phyloP scores from a whole-genome alignment of 768 basidiomycete species.

The Auriscalpium vulgare region DNA sequence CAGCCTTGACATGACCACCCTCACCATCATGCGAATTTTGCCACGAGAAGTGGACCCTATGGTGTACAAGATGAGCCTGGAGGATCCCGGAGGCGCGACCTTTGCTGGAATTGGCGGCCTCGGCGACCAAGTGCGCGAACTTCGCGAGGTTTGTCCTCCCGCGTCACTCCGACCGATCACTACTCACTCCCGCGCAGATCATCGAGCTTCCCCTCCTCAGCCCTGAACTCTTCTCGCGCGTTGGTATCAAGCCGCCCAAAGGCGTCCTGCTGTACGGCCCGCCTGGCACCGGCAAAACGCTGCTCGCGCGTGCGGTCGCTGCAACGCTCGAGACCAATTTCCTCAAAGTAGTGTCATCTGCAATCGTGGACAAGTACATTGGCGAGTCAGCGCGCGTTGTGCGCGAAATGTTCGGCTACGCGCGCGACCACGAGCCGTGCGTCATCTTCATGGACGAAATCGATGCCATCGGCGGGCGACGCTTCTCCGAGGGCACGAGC shows the following conservation, averaged over 20 bases:
- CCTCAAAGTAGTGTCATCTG: constrained; percentile 96
- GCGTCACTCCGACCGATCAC: not conserved
- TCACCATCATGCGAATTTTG: constrained; percentile 97
- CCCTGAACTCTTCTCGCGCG: constrained; percentile 90
- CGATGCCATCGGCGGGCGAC: constrained; percentile 91
- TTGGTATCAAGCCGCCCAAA: constrained; percentile 94
- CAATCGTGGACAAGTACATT: constrained; percentile 97
- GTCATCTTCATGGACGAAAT: constrained; percentile 99
- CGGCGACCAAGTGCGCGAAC: constrained; percentile 91
- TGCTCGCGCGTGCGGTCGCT: constrained; percentile 92
- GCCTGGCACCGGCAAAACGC: constrained; percentile 93
- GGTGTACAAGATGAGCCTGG: constrained; percentile 99
- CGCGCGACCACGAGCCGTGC: constrained; percentile 94
- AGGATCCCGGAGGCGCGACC: constrained; percentile 91
- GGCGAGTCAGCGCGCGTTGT: constrained; percentile 95
- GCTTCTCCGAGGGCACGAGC: constrained; percentile 90
- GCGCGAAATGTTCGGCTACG: constrained; percentile 99
- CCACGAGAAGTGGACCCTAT: constrained; percentile 96
- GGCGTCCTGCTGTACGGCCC: constrained; percentile 95
- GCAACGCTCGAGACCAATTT: constrained; percentile 94
- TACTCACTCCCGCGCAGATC: constrained; percentile 40
- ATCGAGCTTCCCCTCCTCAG: constrained; percentile 93
- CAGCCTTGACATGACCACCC: constrained; percentile 97
- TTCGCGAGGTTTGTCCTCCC: constrained; percentile 67
- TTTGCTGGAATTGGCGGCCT: constrained; percentile 97